A percentile compares a stretch with the other conserved stretches of the same genome.
Evolutionary conservation across 306 rosid genomes (phyloP).

Genomic region (Hippophae gyantsensis): DNA sequence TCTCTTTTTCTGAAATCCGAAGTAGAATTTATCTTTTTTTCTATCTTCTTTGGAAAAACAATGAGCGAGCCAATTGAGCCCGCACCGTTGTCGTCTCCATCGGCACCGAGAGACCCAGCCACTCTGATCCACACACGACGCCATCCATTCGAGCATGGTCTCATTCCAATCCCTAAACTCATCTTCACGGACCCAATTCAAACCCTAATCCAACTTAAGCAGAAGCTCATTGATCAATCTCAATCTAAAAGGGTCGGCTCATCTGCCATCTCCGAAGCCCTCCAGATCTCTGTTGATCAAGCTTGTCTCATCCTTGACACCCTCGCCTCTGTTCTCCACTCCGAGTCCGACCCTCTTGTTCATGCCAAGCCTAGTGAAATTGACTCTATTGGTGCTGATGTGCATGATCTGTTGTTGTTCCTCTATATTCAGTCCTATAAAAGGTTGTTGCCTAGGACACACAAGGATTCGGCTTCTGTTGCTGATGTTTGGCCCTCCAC

Average conservation of each 20-base stretch:
- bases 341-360: slow-evolving; percentile 64
- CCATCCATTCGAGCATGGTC: slow-evolving; percentile 87
- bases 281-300: slow-evolving; percentile 80
- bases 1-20: slow-evolving; percentile 9
- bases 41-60: slow-evolving; percentile 19
- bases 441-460: slow-evolving; percentile 81
- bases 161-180: slow-evolving; percentile 72
- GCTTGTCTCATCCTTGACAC: slow-evolving; percentile 74
- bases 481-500: slow-evolving; percentile 98
- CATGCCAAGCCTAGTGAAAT: slow-evolving; percentile 28
- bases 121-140: slow-evolving; percentile 70
- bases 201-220: slow-evolving; percentile 73
- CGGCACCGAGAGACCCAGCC: slow-evolving; percentile 37
- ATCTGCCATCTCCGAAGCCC: slow-evolving; percentile 48
- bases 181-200: slow-evolving; percentile 79
- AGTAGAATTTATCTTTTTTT: neutral
- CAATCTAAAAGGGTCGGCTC: slow-evolving; percentile 42
- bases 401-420: slow-evolving; percentile 76
- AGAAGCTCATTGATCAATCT: slow-evolving; percentile 43
- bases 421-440: slow-evolving; percentile 92
- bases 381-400: slow-evolving; percentile 55
- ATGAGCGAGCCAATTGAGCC: slow-evolving; percentile 67
- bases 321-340: slow-evolving; percentile 62
- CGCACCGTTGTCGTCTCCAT: slow-evolving; percentile 33
- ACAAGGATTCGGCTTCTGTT: slow-evolving; percentile 91